These are phyloP conservation scores for Cucumis cinereus DNA, from an alignment of 306 rosid species.

Conservation along the genomic window DNA sequence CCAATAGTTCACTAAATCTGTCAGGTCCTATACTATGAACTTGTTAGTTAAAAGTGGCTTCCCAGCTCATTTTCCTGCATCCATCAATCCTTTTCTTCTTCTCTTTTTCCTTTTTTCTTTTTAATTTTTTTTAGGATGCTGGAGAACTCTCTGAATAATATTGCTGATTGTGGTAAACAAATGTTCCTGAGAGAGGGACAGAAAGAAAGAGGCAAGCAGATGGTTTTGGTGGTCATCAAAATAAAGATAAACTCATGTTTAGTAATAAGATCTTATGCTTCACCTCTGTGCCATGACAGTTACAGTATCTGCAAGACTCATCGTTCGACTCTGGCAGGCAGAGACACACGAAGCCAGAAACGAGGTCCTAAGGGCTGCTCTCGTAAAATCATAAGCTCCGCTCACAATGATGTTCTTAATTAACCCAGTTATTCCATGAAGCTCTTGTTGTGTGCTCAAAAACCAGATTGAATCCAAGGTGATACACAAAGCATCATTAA, in stretches of 20 bases:
- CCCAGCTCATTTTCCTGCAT: not conserved
- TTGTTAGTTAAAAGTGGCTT: not conserved
- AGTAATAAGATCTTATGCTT: not conserved
- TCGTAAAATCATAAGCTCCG: slow-evolving; percentile 75
- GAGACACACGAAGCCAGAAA: slow-evolving; percentile 89
- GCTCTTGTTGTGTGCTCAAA: slow-evolving; percentile 55
- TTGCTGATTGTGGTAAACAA: not conserved
- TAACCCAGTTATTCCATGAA: slow-evolving; percentile 45
- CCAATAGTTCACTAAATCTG: not conserved
- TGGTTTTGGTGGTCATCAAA: not conserved
- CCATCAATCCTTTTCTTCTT: not conserved
- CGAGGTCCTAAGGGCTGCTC: slow-evolving; percentile 78
- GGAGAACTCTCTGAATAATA: not conserved
- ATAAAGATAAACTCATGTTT: not conserved
- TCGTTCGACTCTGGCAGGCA: slow-evolving; percentile 80
- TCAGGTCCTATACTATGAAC: not conserved
- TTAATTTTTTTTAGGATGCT: not conserved
- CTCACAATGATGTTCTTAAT: slow-evolving; percentile 47
- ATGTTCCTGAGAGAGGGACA: not conserved
- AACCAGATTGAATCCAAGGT: slow-evolving; percentile 84
- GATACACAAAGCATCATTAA: slow-evolving; percentile 75
- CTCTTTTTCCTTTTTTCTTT: no score
- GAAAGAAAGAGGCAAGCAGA: not conserved
- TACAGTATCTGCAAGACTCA: slow-evolving; percentile 75
- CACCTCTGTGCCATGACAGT: slow-evolving; percentile 82